Evolutionary conservation across 441 rosid genomes (phyloP), one percentile per base, ranked within the genome.

Genomic region (Croton setiger): DNA sequence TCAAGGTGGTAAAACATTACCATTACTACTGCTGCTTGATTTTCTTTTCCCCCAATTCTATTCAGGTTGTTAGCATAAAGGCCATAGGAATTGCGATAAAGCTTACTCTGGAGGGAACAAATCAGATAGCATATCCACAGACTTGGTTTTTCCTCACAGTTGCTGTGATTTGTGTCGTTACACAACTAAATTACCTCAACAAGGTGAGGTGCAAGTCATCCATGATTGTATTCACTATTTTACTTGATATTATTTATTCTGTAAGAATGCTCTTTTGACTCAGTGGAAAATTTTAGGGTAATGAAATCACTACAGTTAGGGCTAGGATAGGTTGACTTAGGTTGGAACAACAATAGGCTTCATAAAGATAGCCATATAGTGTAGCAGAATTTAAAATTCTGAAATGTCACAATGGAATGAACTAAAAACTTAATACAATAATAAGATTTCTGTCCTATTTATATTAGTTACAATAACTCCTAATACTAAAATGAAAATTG

Each of bases 71-170:
- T 86, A 88, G 98, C 80, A 82, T 93, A 66, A 93, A 93, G 81
- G 98, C 98, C 27, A 85, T 90, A 71, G 98, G 97, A 52, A 93
- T 90, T 74, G 98, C 97, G 4, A 87, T 93, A 67, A 83, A 93
- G 70, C 80, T 93, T 73, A 90, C 97, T 54, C 41, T 88, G 72
- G 96, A 85, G 64, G 98, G 98, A 72, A 76, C 76, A 54, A 89
- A 80, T 82, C 98, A 93, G 83, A 82, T 87, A 35, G 73, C 77
- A 57, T 83, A 82, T 74, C 84, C 84, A 41, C 92, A 87, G 76
- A 87, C 97, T 18, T 93, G 98, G 97, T 78, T 90, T 72, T 93
- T 93, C 79, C 75, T 84, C 13, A 88, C 86, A 80, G 91, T 93
- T 78, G 93, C 97, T 35, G 72, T 81, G 57, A 87, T 92, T 17